Percentiles rank a stretch among this genome's conserved stretches.
Conservation (phyloP, 176 grass and related monocot genomes). For the Puya raimondii region DNA sequence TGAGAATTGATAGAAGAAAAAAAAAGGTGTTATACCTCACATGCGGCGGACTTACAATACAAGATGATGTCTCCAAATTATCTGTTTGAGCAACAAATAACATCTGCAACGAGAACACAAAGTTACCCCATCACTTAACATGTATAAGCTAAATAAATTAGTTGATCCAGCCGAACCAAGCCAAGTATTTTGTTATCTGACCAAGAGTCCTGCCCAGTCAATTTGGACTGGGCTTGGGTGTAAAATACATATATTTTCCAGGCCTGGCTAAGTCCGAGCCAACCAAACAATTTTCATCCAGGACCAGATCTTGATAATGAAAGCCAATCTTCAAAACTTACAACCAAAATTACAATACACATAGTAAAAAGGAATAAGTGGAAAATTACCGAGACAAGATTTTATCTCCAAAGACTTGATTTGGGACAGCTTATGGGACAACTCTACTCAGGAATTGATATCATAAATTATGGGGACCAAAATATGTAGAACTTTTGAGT, state of each 20-base stretch:
- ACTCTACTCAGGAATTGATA: neutral
- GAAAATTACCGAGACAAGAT: too few species aligned
- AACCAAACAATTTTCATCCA: neutral
- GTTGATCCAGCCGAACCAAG: neutral
- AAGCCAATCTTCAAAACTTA: too few species aligned
- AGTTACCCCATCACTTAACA: neutral
- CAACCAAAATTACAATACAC: too few species aligned
- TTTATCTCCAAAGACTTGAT: too few species aligned
- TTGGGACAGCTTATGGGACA: too few species aligned
- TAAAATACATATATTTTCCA: neutral
- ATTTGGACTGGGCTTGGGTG: too few species aligned
- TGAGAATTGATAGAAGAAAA: slow-evolving; percentile 7
- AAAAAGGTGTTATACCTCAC: slow-evolving; percentile 56
- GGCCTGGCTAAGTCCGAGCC: neutral
- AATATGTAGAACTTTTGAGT: too few species aligned
- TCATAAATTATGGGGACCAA: neutral
- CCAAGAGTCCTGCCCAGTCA: too few species aligned
- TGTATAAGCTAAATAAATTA: neutral
- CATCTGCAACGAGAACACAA: slow-evolving; percentile 36
- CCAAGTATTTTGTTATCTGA: neutral
- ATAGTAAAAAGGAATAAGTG: too few species aligned
- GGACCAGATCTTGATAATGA: too few species aligned
- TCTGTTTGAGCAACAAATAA: slow-evolving; percentile 70
- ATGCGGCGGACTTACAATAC: slow-evolving; percentile 56
- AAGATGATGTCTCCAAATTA: slow-evolving; percentile 72